Conservation (phyloP, 2,329 filamentous ascomycete species). For the Zopfia rhizophila region DNA sequence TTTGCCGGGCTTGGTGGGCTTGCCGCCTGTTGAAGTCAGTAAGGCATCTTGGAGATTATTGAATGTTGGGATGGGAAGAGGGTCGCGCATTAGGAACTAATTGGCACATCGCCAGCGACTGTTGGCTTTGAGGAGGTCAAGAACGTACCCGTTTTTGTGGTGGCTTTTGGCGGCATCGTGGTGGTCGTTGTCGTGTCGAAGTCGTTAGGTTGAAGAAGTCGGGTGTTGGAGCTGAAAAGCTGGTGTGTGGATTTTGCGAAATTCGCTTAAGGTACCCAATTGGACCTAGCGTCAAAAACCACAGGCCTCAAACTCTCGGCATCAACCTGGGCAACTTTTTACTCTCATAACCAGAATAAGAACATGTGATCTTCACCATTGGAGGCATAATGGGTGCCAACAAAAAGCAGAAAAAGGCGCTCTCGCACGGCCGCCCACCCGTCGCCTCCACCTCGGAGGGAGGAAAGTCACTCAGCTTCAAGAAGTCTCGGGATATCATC, state of each 20-base stretch:
- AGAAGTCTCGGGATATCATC: conserved; percentile 68
- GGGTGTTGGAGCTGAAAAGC: conserved; percentile 37
- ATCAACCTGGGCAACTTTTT: conserved; percentile 2
- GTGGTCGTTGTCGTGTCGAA: conserved; percentile 41
- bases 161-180: conserved; percentile 53
- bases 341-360: conserved; percentile 5
- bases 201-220: conserved; percentile 37
- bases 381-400: conserved; percentile 37
- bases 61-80: background rate
- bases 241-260: conserved; percentile 26
- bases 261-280: conserved; percentile 19
- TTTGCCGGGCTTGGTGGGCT: conserved; percentile 73
- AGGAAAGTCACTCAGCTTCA: conserved; percentile 61
- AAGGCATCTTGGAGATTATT: conserved; percentile 1
- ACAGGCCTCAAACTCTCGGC: conserved; percentile 29
- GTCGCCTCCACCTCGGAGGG: conserved; percentile 30
- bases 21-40: conserved; percentile 59
- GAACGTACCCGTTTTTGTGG: conserved; percentile 49
- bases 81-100: background rate
- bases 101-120: no score
- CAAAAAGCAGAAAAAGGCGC: conserved; percentile 45
- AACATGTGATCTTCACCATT: conserved; percentile 18
- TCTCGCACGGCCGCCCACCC: conserved; percentile 48
- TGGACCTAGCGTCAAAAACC: conserved; percentile 30
- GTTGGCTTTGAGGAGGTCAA: no score